Conservation (phyloP, 306 rosid genomes). For the Herpetospermum pedunculosum region DNA sequence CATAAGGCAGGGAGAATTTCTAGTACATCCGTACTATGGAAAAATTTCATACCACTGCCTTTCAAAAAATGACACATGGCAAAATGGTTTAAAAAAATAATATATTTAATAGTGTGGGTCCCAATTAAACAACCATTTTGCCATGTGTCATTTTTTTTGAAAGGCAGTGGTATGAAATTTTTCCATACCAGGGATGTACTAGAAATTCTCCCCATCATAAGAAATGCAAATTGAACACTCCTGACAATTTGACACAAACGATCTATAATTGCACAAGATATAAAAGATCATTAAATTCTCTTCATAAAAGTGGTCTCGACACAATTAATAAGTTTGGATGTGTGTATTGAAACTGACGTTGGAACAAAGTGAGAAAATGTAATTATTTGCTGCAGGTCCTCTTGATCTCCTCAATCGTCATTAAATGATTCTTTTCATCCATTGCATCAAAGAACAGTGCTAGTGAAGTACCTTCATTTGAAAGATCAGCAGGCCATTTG, state of each 20-base stretch:
- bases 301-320: background rate
- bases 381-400: constrained; percentile 46
- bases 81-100: too few relatives aligned
- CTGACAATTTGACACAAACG: background rate
- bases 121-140: too few relatives aligned
- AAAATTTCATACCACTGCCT: too few relatives aligned
- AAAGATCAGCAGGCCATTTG: constrained; percentile 60
- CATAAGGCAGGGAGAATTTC: too few relatives aligned
- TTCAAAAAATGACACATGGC: too few relatives aligned
- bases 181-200: too few relatives aligned
- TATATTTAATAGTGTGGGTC: too few relatives aligned
- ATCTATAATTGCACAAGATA: background rate
- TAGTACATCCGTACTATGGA: too few relatives aligned
- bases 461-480: constrained; percentile 57
- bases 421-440: constrained; percentile 39
- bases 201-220: too few relatives aligned
- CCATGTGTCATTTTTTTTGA: too few relatives aligned
- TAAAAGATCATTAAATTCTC: background rate
- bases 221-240: background rate
- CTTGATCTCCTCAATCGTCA: constrained; percentile 44
- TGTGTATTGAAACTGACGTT: constrained; percentile 34
- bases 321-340: background rate
- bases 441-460: constrained; percentile 64
- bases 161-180: too few relatives aligned
- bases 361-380: constrained; percentile 92